These are phyloP conservation scores for Picea engelmannii DNA, from an alignment of 83 land plant genomes.

Conservation along the genomic window DNA sequence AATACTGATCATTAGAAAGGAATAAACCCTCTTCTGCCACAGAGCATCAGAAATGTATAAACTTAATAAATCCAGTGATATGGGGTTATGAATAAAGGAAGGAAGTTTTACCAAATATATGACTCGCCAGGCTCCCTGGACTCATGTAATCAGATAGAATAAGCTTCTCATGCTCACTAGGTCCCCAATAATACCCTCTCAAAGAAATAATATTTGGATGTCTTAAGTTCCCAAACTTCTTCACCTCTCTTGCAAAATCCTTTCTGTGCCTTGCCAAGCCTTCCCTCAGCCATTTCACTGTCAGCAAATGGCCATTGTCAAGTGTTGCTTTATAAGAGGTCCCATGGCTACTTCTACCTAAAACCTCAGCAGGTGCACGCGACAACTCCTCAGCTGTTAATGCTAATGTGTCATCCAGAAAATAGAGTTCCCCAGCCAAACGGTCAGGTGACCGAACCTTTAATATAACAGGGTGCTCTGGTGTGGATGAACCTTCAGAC, in stretches of 20 bases:
- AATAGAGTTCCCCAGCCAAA: slow-evolving; percentile 85
- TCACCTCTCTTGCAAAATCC: slow-evolving; percentile 90
- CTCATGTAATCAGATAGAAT: slow-evolving; percentile 82
- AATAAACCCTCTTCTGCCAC: not conserved
- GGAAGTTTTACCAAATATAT: slow-evolving; percentile 70
- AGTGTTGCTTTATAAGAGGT: slow-evolving; percentile 95
- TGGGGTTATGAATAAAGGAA: not conserved
- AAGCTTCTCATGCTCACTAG: slow-evolving; percentile 98
- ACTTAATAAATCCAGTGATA: not conserved
- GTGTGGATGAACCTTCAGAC: slow-evolving; percentile 52
- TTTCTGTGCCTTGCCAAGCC: slow-evolving; percentile 89
- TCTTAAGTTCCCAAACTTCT: slow-evolving; percentile 81
- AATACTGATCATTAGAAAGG: too few species aligned
- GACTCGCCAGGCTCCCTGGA: slow-evolving; percentile 87
- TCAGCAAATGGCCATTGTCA: slow-evolving; percentile 88
- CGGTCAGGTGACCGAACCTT: slow-evolving; percentile 93
- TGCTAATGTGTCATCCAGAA: slow-evolving; percentile 76
- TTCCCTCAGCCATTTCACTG: slow-evolving; percentile 99
- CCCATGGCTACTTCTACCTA: slow-evolving; percentile 99
- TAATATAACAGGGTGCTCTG: slow-evolving; percentile 48
- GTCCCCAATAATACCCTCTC: slow-evolving; percentile 99
- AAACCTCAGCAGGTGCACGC: slow-evolving; percentile 96
- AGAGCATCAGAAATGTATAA: not conserved
- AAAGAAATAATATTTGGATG: slow-evolving; percentile 92
- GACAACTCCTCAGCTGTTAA: slow-evolving; percentile 95